phyloP scores from a whole-genome alignment of 306 rosid species.

The Sicyos baderoa region DNA sequence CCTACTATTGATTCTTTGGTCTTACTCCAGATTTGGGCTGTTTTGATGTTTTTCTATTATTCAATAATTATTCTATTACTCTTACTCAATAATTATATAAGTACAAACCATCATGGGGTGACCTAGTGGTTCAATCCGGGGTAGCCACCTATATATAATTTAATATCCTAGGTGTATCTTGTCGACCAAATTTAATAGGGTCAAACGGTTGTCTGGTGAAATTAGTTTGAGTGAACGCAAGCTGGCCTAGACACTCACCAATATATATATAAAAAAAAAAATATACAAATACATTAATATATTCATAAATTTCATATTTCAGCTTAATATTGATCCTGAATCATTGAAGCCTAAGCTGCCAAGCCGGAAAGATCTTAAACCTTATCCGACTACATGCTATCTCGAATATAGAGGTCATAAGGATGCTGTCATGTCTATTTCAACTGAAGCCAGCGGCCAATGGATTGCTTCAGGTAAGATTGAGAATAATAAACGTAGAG shows the following conservation, averaged over 20 bases:
- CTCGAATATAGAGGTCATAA: constrained; percentile 80
- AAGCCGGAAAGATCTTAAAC: constrained; percentile 71
- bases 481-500: constrained; percentile 18
- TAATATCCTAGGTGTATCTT: no score
- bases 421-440: constrained; percentile 74
- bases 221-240: no score
- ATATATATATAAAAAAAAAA: no score
- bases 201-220: no score
- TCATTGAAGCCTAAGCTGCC: constrained; percentile 92
- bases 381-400: constrained; percentile 68
- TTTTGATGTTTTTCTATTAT: neutral
- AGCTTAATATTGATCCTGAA: constrained; percentile 87
- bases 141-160: no score
- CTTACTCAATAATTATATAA: no score
- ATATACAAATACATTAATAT: neutral
- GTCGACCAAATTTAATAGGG: no score
- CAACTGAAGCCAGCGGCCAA: constrained; percentile 73
- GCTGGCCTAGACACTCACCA: no score
- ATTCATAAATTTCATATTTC: constrained; percentile 23
- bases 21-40: neutral
- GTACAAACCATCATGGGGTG: no score
- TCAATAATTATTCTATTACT: no score
- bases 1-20: neutral
- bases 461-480: constrained; percentile 90
- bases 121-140: no score